Percentiles rank a stretch among this genome's conserved stretches.
Conservation (phyloP, 352 stramenopile species). For the Pythium sp. region DNA sequence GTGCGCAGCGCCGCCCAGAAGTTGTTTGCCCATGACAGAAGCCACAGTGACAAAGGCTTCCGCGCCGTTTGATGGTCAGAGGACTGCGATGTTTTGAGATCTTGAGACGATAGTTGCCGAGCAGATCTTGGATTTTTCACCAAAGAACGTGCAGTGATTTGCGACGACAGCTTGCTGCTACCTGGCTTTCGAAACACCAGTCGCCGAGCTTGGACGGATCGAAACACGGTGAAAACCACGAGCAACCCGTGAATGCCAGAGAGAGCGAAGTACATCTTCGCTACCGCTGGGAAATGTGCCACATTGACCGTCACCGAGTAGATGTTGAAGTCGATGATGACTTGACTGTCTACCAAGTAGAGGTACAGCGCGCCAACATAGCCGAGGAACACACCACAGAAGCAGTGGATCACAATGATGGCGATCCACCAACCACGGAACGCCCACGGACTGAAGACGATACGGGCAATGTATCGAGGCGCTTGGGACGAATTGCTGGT, state of each 20-base stretch:
- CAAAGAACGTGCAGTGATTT: neutral
- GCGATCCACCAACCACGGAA: constrained; percentile 10
- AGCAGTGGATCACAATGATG: constrained; percentile 9
- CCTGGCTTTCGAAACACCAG: constrained; percentile 11
- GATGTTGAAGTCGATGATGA: constrained; percentile 11
- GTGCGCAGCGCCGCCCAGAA: neutral
- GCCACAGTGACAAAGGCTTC: neutral
- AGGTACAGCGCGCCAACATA: constrained; percentile 7
- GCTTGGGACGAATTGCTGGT: neutral
- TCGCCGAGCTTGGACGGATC: constrained; percentile 7
- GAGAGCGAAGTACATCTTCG: constrained; percentile 14
- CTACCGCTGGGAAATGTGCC: constrained; percentile 4
- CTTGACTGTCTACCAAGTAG: constrained; percentile 7
- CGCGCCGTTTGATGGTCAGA: neutral
- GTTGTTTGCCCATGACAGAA: neutral
- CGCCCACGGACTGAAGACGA: constrained; percentile 11
- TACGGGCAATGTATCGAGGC: neutral
- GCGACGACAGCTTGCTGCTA: neutral
- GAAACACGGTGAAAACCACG: constrained; percentile 9
- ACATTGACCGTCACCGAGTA: constrained; percentile 12
- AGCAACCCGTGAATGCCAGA: constrained; percentile 7
- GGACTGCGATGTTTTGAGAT: neutral
- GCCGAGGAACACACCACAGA: neutral
- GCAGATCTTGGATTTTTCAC: neutral
- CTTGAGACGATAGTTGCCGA: neutral